Evolutionary conservation across 2,329 filamentous ascomycete genomes (phyloP).

Genomic region (Cladosporium sp.): DNA sequence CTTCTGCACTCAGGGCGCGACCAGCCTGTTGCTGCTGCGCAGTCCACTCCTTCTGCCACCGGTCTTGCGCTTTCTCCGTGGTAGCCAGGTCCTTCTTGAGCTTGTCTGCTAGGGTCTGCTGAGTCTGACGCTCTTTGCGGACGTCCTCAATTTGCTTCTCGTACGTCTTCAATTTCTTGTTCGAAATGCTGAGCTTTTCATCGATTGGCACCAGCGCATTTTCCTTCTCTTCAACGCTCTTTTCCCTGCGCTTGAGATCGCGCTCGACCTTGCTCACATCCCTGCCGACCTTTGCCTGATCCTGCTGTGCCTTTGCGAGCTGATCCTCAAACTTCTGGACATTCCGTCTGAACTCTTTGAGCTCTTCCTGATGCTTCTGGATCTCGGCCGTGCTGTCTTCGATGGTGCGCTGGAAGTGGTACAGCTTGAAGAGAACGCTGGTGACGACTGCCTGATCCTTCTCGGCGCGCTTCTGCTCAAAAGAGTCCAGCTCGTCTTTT

Average conservation of each 20-base stretch:
- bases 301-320: conserved; percentile 73
- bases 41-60: conserved; percentile 83
- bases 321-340: conserved; percentile 76
- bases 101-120: conserved; percentile 62
- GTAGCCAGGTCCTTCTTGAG: conserved; percentile 72
- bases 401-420: conserved; percentile 88
- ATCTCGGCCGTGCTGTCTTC: conserved; percentile 87
- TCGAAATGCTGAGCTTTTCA: conserved; percentile 80
- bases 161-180: conserved; percentile 61
- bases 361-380: conserved; percentile 84
- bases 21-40: conserved; percentile 82
- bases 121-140: conserved; percentile 67
- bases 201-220: conserved; percentile 83
- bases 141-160: conserved; percentile 64
- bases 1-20: conserved; percentile 73
- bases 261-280: conserved; percentile 78
- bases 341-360: conserved; percentile 85
- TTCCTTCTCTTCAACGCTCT: conserved; percentile 77
- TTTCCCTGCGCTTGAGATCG: conserved; percentile 77
- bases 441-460: conserved; percentile 86
- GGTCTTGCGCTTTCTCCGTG: conserved; percentile 82
- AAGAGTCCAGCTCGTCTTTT: conserved; percentile 91
- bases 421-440: conserved; percentile 94
- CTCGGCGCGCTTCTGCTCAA: conserved; percentile 83
- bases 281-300: conserved; percentile 70